Evolutionary conservation across 106 monocot species (phyloP).

Genomic region (Dendrobium nobile): DNA sequence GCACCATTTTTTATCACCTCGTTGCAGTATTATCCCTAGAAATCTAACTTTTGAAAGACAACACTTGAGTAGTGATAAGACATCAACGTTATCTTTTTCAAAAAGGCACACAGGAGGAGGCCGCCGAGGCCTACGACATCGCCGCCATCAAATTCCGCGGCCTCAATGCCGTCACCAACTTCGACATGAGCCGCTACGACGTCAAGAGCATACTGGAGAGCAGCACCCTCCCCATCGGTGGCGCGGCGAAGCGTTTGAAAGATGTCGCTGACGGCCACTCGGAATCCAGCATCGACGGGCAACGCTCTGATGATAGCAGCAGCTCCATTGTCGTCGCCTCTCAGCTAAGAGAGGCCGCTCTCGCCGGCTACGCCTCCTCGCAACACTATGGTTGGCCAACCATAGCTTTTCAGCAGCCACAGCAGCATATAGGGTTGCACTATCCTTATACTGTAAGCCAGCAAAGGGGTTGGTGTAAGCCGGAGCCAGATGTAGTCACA

Average conservation of each 20-base stretch:
- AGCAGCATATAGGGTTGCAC: constrained; percentile 14
- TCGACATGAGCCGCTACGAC: constrained; percentile 98
- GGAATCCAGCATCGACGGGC: constrained; percentile 12
- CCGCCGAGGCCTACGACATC: constrained; percentile 97
- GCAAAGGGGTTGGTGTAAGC: constrained; percentile 41
- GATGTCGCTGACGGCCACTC: constrained; percentile 40
- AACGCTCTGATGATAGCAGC: constrained; percentile 1
- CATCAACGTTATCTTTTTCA: constrained; percentile 82
- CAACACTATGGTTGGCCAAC: constrained; percentile 46
- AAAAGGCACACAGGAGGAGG: constrained; percentile 99
- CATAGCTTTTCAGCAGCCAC: constrained; percentile 48
- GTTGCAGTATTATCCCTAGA: not conserved
- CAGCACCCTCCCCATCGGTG: constrained; percentile 89
- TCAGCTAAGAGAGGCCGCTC: constrained; percentile 3
- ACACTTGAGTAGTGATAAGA: constrained; percentile 65
- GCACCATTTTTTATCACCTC: not conserved
- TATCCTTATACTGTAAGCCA: constrained; percentile 32
- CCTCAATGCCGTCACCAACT: constrained; percentile 95
- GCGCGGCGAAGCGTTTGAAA: constrained; percentile 66
- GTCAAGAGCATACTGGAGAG: constrained; percentile 97
- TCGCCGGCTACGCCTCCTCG: constrained; percentile 19
- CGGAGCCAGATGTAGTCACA: constrained; percentile 33
- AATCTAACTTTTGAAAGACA: not conserved
- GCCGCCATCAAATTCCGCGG: constrained; percentile 98
- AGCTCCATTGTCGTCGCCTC: constrained; percentile 21